Base-by-base conservation (phyloP, 176 grass and related monocot species). In the Ananas comosus region DNA sequence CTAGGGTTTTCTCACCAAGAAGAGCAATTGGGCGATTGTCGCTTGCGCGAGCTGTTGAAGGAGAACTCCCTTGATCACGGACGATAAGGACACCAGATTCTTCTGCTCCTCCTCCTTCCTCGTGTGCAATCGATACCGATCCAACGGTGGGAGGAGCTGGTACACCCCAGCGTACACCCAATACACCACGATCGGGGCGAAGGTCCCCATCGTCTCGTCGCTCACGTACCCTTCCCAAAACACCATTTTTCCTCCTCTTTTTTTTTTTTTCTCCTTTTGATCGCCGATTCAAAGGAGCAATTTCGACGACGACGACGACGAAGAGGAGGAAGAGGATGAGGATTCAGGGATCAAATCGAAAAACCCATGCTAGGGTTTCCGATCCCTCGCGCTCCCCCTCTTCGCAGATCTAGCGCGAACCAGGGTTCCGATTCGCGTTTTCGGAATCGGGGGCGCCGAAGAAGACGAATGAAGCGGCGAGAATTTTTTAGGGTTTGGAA, bases 171-270 rank as follows among this genome's bases (percentile, higher is more conserved):
- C 86, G 72, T 94, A 94, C 51, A 87, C 64, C 91, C 91, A 94
- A 78, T 90, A 95, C 13, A 95, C 77, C 64, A 90, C 72, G 78
- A 95, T 95, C 61, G 91, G 91, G 51, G 86, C 91, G 70, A 95
- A 87, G 29, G 91, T 90, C 51, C 91, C 91, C 91, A 95, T 90
- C 13, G 83, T 76, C 85, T 95, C 91, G 80, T 95, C 91, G 83
- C 81, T 95, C 58, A 78, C 3, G 64, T 87, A 87, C 23, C 91
- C 91, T 70, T 90, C 91, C 91, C 91, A 95, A 8, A 85, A 85
- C 68, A 90, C 91, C 91, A 95, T 94, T 64, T 42, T 29, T 58
- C 1, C 58, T 54, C 1, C 18, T 61, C 65, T 48, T 66, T 13
- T 11, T 51, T 13, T n/a, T n/a, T n/a, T n/a, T n/a, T n/a, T 22